Evolutionary conservation across 345 rosid genomes (phyloP), one percentile per base, ranked within the genome.

Genomic region (Lepidium sativum): DNA sequence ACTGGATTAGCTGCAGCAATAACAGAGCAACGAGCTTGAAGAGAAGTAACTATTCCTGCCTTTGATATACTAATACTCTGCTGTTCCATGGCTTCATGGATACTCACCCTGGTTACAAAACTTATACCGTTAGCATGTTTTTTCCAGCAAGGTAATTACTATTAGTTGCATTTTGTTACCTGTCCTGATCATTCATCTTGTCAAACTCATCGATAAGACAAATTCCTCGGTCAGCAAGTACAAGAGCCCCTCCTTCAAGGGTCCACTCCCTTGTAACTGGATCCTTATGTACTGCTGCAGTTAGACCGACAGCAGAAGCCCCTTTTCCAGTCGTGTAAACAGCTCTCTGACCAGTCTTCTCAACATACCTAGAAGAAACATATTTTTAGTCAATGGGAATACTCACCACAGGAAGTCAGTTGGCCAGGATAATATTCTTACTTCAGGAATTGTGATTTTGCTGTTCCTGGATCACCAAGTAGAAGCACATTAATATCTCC

Each of bases 221-320:
- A 25, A 94, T 86, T 45, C 99, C 99, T 65, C 83, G 83, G 70
- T 94, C 99, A 40, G 97, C 99, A 48, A 90, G 85, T 73, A 94
- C 99, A 76, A 94, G 99, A 63, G 99, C 97, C 9, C 99, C 99
- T 57, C 99, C 99, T 86, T 94, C 99, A 50, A 94, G 99, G 13
- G 99, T 94, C 99, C 99, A 94, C 80, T 94, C 99, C 68, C 95
- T 82, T 50, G 99, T 94, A 60, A 94, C 95, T 35, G 99, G 99
- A 66, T 94, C 99, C 80, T 94, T 94, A 84, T 94, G 99, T 70
- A 94, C 99, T 32, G 99, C 99, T 68, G 97, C 96, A 29, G 99
- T 94, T 25, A 94, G 86, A 51, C 99, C 97, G 21, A 94, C 92
- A 48, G 99, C 99, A 58, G 99, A 94, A 63, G 97, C 99, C 71